Evolutionary conservation across 257 asterid genomes (phyloP).

Genomic region (Haberlea rhodopensis): DNA sequence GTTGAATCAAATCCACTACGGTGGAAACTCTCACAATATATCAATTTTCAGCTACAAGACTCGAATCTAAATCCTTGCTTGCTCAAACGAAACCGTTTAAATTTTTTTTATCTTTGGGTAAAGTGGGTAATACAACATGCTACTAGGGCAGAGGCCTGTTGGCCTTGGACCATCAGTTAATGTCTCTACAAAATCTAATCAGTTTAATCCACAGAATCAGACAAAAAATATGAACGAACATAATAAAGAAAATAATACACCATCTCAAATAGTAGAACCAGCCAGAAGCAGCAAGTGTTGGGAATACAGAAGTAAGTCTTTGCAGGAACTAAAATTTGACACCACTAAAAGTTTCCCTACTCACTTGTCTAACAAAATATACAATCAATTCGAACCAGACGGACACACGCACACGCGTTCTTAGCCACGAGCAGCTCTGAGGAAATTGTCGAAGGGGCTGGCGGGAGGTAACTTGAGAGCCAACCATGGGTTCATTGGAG

Average conservation of each 20-base stretch:
- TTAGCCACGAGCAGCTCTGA: slow-evolving; percentile 91
- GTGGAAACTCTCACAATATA: no score
- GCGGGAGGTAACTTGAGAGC: slow-evolving; percentile 94
- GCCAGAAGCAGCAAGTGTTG: background rate
- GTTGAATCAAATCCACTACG: no score
- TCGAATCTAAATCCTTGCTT: no score
- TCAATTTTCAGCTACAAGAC: no score
- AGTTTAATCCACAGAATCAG: background rate
- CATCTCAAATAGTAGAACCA: background rate
- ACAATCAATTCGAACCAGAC: slow-evolving; percentile 15
- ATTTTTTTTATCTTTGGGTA: no score
- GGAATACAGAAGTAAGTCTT: slow-evolving; percentile 3
- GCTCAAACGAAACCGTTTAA: no score
- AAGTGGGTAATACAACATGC: no score
- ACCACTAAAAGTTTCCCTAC: background rate
- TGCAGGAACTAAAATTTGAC: background rate
- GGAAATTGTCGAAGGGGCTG: slow-evolving; percentile 97
- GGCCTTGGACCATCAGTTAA: no score
- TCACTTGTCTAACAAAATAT: slow-evolving; percentile 28
- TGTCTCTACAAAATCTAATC: no score
- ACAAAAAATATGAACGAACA: background rate
- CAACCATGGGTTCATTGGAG: slow-evolving; percentile 54
- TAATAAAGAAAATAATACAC: background rate
- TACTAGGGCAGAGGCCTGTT: no score
- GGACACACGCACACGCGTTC: background rate